Base-by-base conservation (phyloP, 495 filamentous ascomycete genomes). In the Pseudoneurospora amorphoporcata region DNA sequence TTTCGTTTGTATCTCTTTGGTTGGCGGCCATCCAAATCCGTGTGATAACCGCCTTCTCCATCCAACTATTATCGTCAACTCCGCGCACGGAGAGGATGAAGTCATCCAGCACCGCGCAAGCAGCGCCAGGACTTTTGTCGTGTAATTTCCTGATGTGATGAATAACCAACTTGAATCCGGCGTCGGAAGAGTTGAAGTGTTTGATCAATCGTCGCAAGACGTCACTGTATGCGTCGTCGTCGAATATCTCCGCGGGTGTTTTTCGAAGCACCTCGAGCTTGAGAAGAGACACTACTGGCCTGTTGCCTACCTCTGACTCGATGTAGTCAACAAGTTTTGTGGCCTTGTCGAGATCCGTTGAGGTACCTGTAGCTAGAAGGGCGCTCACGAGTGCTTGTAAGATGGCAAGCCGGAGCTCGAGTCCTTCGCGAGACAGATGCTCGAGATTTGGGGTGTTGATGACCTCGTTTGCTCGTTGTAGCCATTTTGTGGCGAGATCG, bases 101-200 rank as follows among this genome's bases (percentile, higher is more conserved):
- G 14, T 91, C 86, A 68, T 90, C 87, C 9, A 94, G 76, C 12
- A 85, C 82, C 61, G 85, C 81, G 70, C 86, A 85, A 4, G 88
- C 89, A 29, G 84, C 77, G 74, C 75, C 82, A 2, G 82, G 82
- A 47, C 81, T 83, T 75, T 89, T 88, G 2, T 85, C 82, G 70
- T 87, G 83, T 39, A 94, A 81, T 75, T 89, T 90, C 72, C 91
- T 86, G 41, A 93, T 87, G 75, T 92, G 89, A 74, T 90, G 85
- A 73, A 93, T 85, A 8, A 95, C 82, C 39, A 90, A 86, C 76
- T 88, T 92, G 79, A 95, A 89, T 72, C 85, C 91, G 3, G 80
- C 77, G 42, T 91, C 88, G 1, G 87, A 88, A 37, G 90, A 81
- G 68, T 88, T 82, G 16, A 89, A 81, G 12, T 83, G 81, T 45